Conservation (phyloP, 768 basidiomycete species). For the Multifurca ochricompacta region DNA sequence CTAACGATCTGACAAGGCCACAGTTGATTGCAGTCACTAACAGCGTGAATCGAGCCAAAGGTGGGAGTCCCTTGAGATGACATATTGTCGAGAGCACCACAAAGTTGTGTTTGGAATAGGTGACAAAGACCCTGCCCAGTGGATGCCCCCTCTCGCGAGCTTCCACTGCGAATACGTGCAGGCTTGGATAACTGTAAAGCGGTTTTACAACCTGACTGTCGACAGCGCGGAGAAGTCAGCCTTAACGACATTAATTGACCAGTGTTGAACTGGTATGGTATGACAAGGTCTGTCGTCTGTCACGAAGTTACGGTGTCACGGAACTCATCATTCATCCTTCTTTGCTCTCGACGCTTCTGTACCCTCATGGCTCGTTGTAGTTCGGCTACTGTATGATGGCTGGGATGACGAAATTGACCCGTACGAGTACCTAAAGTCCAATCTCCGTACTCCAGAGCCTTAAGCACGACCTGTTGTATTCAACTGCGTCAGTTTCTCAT, state of each 20-base stretch:
- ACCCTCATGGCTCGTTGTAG: no score
- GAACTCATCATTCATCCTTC: no score
- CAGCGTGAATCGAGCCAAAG: conserved; percentile 42
- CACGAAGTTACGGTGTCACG: no score
- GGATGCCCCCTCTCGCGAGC: conserved; percentile 40
- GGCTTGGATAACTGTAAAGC: conserved; percentile 45
- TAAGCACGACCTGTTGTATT: no score
- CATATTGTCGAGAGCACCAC: not conserved
- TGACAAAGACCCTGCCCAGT: conserved; percentile 44
- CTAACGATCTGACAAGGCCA: conserved; percentile 48
- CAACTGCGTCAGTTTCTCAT: no score
- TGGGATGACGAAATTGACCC: no score
- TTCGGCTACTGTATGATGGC: no score
- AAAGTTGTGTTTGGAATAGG: conserved; percentile 28
- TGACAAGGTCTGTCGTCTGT: no score
- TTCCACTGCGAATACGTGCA: conserved; percentile 46
- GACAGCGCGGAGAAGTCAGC: conserved; percentile 46
- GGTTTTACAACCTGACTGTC: conserved; percentile 40
- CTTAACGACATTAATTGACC: conserved; percentile 31
- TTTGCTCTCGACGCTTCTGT: no score
- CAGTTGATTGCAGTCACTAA: conserved; percentile 46
- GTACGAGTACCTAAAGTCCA: no score
- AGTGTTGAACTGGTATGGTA: conserved; percentile 2
- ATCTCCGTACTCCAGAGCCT: no score
- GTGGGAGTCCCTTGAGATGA: conserved; percentile 21